Evolutionary conservation across 2,329 filamentous ascomycete species (phyloP).

Genomic region (Neofusicoccum laricinum): DNA sequence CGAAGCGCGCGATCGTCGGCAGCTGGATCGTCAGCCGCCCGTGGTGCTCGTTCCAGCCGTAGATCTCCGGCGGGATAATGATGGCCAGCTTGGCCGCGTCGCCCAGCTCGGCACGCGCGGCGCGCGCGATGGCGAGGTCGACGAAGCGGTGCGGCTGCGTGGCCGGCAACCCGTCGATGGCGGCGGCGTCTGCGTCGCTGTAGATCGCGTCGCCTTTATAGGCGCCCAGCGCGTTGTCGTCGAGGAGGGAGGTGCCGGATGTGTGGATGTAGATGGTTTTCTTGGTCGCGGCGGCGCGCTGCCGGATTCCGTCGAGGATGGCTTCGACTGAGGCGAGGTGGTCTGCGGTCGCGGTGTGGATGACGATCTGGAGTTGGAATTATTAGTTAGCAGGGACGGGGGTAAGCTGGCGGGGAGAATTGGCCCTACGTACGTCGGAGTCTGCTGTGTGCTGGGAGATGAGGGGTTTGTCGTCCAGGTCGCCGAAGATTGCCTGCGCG

Average conservation of each 20-base stretch:
- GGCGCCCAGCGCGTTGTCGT: slow-evolving; percentile 27
- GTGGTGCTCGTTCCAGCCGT: slow-evolving; percentile 42
- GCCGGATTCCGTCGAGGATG: slow-evolving; percentile 43
- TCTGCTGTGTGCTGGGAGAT: slow-evolving; percentile 37
- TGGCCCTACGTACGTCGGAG: slow-evolving; percentile 30
- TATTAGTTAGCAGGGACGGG: background rate
- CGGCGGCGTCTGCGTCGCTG: slow-evolving; percentile 39
- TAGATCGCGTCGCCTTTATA: slow-evolving; percentile 41
- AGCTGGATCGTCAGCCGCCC: slow-evolving; percentile 47
- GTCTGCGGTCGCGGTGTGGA: slow-evolving; percentile 52
- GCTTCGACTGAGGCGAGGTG: slow-evolving; percentile 46
- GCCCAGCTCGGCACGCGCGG: slow-evolving; percentile 32
- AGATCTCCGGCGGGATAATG: slow-evolving; percentile 48
- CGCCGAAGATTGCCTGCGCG: slow-evolving; percentile 39
- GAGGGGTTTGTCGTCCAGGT: slow-evolving; percentile 39
- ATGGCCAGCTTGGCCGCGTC: slow-evolving; percentile 46
- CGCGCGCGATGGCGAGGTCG: slow-evolving; percentile 44
- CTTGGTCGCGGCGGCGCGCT: slow-evolving; percentile 36
- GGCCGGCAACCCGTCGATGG: slow-evolving; percentile 43
- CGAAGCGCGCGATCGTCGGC: slow-evolving; percentile 47
- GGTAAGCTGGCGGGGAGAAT: slow-evolving; percentile 23
- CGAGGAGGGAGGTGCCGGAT: slow-evolving; percentile 39
- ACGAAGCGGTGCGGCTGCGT: slow-evolving; percentile 45
- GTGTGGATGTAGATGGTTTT: slow-evolving; percentile 51
- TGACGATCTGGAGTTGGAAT: slow-evolving; percentile 23